Evolutionary conservation across 1,139 yeast species (phyloP), one percentile per base, ranked within the genome.

Genomic region (Geotrichum restrictum): DNA sequence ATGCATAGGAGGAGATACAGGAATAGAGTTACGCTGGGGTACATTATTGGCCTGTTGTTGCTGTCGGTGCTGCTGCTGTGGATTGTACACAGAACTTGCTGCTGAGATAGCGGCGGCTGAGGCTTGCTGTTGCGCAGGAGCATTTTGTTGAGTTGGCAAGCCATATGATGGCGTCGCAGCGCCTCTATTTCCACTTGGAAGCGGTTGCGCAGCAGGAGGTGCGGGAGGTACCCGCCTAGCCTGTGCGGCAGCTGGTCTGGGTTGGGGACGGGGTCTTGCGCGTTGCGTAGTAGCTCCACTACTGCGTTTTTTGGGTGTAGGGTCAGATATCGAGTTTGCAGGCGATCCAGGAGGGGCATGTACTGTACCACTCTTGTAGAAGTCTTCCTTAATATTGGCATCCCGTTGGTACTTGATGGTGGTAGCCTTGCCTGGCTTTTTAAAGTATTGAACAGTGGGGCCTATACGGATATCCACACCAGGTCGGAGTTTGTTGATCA

Each of bases 321-420:
- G 81, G 43, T 83, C 85, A 45, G 89, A 85, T 24, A 68, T 73
- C 22, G 95, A 79, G 57, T 74, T 79, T 0, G 88, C 82, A 6
- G 96, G 89, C 58, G 80, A 75, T 8, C 99, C 99, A 43, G 80
- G 80, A 44, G 82, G 80, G 13, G 88, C 96, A 37, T 81, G 82
- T 29, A 94, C 93, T 0, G 88, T 81, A 59, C 96, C 88, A 3
- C 96, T 88, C 72, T 93, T 94, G 72, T 94, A 94, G 11, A 72
- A 57, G 68, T 93, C 98, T 45, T 86, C 77, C 57, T 66, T 69
- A 1, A 85, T 83, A 8, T 81, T 70, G 34, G 74, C 75, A 51
- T 83, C 84, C 45, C 75, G 67, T 45, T 76, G 80, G 62, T 85
- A 81, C 67, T 87, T 91, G 58, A 94, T 85, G 3, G 79, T 69